phyloP scores from a whole-genome alignment of 2,329 filamentous ascomycete species.

The Fusarium drepaniforme region DNA sequence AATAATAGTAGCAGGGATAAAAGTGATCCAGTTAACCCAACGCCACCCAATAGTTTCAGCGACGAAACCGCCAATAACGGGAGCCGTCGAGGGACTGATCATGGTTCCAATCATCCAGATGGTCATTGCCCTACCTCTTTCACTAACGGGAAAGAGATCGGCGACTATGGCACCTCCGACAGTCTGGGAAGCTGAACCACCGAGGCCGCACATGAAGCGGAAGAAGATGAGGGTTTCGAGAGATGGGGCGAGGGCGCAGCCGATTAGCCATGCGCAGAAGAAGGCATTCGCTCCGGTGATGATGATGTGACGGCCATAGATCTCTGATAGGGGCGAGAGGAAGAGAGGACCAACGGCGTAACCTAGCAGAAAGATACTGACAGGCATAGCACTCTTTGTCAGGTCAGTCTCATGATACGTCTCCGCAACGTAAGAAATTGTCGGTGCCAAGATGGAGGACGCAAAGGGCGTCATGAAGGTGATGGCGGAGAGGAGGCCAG shows the following conservation, averaged over 20 bases:
- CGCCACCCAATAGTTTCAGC: conserved; percentile 63
- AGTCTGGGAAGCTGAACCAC: conserved; percentile 67
- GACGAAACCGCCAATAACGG: conserved; percentile 63
- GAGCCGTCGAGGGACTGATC: conserved; percentile 64
- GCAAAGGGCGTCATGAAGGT: conserved; percentile 76
- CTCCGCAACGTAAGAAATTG: conserved; percentile 58
- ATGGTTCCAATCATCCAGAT: conserved; percentile 70
- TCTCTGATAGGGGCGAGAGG: conserved; percentile 70
- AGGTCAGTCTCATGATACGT: conserved; percentile 56
- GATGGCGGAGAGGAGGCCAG: conserved; percentile 67
- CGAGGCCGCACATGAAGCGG: conserved; percentile 69
- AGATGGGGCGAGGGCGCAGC: conserved; percentile 69
- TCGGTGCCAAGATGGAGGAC: conserved; percentile 70
- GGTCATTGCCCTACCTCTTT: conserved; percentile 62
- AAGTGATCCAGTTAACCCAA: conserved; percentile 65
- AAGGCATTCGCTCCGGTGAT: conserved; percentile 68
- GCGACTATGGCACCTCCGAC: conserved; percentile 67
- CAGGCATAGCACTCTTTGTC: conserved; percentile 62
- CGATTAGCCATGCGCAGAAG: conserved; percentile 74
- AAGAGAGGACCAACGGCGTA: conserved; percentile 70
- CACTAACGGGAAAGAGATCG: conserved; percentile 63
- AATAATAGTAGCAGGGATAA: conserved; percentile 55
- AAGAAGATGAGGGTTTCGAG: conserved; percentile 69
- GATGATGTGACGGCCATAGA: conserved; percentile 71
- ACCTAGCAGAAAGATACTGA: conserved; percentile 72